Percentiles rank a stretch among this genome's conserved stretches.
Conservation (phyloP, 2,329 filamentous ascomycete genomes). For the Aureobasidium musti region DNA sequence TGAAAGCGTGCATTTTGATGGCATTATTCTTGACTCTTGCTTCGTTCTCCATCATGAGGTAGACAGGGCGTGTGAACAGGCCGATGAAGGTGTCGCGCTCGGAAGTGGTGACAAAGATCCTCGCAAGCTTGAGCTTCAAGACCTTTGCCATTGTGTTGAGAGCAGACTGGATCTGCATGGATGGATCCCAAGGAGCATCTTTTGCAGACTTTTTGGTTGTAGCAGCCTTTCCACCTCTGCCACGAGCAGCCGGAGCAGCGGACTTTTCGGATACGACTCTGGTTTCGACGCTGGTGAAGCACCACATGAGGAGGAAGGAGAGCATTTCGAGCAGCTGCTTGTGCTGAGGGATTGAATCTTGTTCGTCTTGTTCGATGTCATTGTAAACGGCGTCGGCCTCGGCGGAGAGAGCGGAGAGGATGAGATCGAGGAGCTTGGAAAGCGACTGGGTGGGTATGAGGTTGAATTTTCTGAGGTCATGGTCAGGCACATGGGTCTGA, state of each 20-base stretch:
- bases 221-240: constrained; percentile 72
- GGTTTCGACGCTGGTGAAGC: constrained; percentile 87
- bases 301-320: constrained; percentile 92
- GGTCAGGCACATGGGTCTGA: constrained; percentile 51
- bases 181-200: constrained; percentile 84
- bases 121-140: constrained; percentile 84
- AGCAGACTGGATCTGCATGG: constrained; percentile 80
- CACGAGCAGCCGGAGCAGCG: constrained; percentile 67
- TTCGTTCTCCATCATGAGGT: constrained; percentile 92
- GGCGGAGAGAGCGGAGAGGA: constrained; percentile 71
- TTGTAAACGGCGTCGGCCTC: constrained; percentile 83
- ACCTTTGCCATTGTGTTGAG: constrained; percentile 96
- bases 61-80: constrained; percentile 87
- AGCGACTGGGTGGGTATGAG: constrained; percentile 78
- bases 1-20: constrained; percentile 96
- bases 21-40: constrained; percentile 83
- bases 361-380: constrained; percentile 89
- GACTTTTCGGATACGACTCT: constrained; percentile 85
- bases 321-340: constrained; percentile 92
- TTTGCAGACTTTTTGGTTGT: constrained; percentile 70
- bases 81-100: constrained; percentile 94
- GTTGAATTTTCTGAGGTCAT: constrained; percentile 77
- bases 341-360: constrained; percentile 76
- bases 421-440: constrained; percentile 86
- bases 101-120: constrained; percentile 93